These are phyloP conservation scores for Syzygium malaccense DNA, from an alignment of 441 rosid species.

Conservation along the genomic window DNA sequence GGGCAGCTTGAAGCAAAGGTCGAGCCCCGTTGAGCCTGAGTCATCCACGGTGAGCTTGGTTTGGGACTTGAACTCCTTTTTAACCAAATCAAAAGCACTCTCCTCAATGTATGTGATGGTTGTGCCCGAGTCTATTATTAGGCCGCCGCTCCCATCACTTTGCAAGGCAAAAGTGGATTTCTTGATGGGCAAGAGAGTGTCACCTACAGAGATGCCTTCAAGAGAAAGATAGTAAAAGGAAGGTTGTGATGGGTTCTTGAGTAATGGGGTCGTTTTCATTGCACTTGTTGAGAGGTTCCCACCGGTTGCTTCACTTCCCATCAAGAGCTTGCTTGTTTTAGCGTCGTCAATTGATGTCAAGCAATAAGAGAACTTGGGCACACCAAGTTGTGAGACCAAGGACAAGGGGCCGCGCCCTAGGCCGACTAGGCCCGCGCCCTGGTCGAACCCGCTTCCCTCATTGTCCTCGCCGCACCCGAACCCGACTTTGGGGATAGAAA, in stretches of 20 bases:
- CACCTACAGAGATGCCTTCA: constrained; percentile 56
- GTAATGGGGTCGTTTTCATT: constrained; percentile 34
- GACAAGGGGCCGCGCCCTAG: constrained; percentile 74
- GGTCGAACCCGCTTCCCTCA: constrained; percentile 74
- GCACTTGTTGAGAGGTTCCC: background rate
- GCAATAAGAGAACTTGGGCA: constrained; percentile 57
- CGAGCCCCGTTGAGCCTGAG: constrained; percentile 65
- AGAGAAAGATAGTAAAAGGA: constrained; percentile 64
- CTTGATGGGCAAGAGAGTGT: constrained; percentile 30
- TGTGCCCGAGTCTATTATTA: constrained; percentile 68
- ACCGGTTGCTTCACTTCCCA: constrained; percentile 34
- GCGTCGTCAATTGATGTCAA: constrained; percentile 37
- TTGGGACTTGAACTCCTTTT: constrained; percentile 35
- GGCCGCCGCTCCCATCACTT: constrained; percentile 54
- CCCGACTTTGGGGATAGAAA: constrained; percentile 38
- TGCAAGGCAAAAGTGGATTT: constrained; percentile 43
- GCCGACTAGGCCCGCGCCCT: constrained; percentile 86
- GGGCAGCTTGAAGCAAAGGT: constrained; percentile 66
- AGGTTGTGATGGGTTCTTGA: constrained; percentile 42
- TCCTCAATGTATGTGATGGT: constrained; percentile 53
- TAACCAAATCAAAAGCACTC: constrained; percentile 33
- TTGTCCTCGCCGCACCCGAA: constrained; percentile 88
- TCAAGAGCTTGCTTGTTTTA: constrained; percentile 35
- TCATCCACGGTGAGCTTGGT: constrained; percentile 37
- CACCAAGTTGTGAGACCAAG: constrained; percentile 50